Percentiles rank a stretch among this genome's conserved stretches.
phyloP scores from a whole-genome alignment of 192 early-diverging fungal species.

The Entomortierella beljakovae region DNA sequence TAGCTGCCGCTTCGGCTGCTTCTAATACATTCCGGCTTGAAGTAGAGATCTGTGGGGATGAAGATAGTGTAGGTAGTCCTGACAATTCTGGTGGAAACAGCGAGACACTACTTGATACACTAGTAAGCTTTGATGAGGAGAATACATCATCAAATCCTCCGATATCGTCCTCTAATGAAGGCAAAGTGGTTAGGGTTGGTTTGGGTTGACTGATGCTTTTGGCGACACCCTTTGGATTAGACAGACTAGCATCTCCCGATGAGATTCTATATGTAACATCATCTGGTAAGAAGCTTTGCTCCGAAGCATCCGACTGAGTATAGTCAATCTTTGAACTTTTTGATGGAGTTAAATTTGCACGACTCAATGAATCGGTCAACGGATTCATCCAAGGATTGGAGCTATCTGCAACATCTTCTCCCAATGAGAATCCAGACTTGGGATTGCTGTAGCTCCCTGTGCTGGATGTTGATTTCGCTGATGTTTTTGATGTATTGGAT shows the following conservation, averaged over 20 bases:
- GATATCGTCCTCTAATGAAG: constrained; percentile 28
- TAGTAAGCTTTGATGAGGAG: neutral
- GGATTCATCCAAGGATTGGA: constrained; percentile 49
- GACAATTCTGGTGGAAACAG: neutral
- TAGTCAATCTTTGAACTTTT: constrained; percentile 12
- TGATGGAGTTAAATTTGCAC: neutral
- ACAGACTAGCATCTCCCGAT: neutral
- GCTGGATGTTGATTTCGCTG: neutral
- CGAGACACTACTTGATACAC: neutral
- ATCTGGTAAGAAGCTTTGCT: neutral
- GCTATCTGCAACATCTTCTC: constrained; percentile 44
- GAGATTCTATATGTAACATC: constrained; percentile 13
- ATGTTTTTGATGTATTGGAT: neutral
- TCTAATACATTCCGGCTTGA: constrained; percentile 38
- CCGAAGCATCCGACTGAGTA: constrained; percentile 23
- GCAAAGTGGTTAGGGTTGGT: neutral
- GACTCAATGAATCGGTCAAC: constrained; percentile 26
- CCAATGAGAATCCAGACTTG: constrained; percentile 34
- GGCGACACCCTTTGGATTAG: neutral
- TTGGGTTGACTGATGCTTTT: neutral
- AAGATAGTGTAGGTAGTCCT: neutral
- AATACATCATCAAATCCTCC: constrained; percentile 44
- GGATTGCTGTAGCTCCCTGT: constrained; percentile 9
- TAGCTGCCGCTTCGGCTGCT: constrained; percentile 37
- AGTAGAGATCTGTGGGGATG: neutral